phyloP scores from a whole-genome alignment of 2,329 filamentous ascomycete species.

The Mycocentrospora acerina region DNA sequence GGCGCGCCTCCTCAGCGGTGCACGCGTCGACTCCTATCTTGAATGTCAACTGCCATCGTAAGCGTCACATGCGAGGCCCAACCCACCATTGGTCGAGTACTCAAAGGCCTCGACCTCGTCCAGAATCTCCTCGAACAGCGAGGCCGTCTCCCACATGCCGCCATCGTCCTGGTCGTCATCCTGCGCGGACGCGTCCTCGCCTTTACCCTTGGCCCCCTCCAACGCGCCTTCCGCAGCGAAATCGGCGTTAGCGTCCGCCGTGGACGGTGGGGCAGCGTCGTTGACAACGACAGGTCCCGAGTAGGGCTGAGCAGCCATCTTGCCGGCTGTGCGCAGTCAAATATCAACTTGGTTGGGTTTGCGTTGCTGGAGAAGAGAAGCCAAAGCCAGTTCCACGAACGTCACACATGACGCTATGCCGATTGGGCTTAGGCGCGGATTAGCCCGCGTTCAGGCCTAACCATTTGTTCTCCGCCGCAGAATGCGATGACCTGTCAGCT shows the following conservation, averaged over 20 bases:
- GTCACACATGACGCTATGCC: no score
- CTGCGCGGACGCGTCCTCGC: no score
- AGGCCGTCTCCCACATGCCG: conserved; percentile 34
- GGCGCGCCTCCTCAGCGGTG: conserved; percentile 58
- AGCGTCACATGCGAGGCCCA: background rate
- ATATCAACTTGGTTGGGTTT: no score
- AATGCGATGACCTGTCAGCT: conserved; percentile 11
- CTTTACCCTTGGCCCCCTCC: conserved; percentile 8
- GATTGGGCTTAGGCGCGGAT: no score
- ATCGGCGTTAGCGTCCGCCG: conserved; percentile 18
- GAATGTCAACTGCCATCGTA: conserved; percentile 10
- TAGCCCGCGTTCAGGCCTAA: background rate
- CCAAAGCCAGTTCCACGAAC: no score
- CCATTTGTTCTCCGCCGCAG: no score
- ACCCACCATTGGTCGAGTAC: conserved; percentile 26
- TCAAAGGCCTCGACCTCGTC: conserved; percentile 35
- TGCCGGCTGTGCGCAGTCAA: no score
- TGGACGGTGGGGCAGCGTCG: conserved; percentile 20
- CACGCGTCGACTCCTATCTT: conserved; percentile 30
- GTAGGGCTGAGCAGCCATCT: conserved; percentile 17
- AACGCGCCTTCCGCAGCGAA: conserved; percentile 15
- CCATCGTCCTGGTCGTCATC: conserved; percentile 23
- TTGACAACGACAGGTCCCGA: conserved; percentile 32
- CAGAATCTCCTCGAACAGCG: conserved; percentile 38
- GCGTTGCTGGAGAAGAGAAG: no score